Evolutionary conservation across 2,329 filamentous ascomycete genomes (phyloP).

Genomic region (Colletotrichum musae): DNA sequence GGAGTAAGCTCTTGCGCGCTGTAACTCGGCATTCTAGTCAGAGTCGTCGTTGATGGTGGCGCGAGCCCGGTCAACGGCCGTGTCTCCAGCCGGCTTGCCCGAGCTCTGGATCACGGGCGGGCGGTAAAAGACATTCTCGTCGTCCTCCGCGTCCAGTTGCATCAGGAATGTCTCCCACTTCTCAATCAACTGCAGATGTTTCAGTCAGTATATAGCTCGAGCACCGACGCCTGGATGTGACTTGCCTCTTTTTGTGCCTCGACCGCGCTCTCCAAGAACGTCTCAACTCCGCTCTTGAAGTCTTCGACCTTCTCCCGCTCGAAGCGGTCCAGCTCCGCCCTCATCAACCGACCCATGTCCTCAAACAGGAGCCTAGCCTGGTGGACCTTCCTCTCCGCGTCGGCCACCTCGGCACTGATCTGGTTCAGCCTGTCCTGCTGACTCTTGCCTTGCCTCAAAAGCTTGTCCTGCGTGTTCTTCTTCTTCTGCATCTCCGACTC

Average conservation of each 20-base stretch:
- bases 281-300: slow-evolving; percentile 98
- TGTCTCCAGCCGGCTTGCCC: slow-evolving; percentile 67
- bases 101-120: slow-evolving; percentile 70
- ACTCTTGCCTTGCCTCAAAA: slow-evolving; percentile 93
- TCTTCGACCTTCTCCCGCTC: slow-evolving; percentile 98
- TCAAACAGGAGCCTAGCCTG: slow-evolving; percentile 93
- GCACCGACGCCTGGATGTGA: neutral
- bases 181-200: slow-evolving; percentile 73
- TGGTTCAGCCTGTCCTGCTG: slow-evolving; percentile 97
- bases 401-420: slow-evolving; percentile 91
- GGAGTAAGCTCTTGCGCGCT: slow-evolving; percentile 27
- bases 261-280: slow-evolving; percentile 95
- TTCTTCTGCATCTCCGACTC: slow-evolving; percentile 93
- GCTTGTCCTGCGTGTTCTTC: slow-evolving; percentile 90
- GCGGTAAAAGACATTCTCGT: slow-evolving; percentile 78
- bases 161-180: slow-evolving; percentile 99
- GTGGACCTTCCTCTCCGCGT: slow-evolving; percentile 93
- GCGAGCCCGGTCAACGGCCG: slow-evolving; percentile 72
- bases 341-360: slow-evolving; percentile 96
- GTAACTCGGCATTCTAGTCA: slow-evolving; percentile 57
- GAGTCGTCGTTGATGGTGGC: slow-evolving; percentile 74
- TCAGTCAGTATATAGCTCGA: slow-evolving; percentile 35
- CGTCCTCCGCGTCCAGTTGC: slow-evolving; percentile 94
- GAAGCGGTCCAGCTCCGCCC: slow-evolving; percentile 90
- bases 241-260: slow-evolving; percentile 98